phyloP scores from a whole-genome alignment of 1,284 basidiomycete genomes.

The Boletus mariae region DNA sequence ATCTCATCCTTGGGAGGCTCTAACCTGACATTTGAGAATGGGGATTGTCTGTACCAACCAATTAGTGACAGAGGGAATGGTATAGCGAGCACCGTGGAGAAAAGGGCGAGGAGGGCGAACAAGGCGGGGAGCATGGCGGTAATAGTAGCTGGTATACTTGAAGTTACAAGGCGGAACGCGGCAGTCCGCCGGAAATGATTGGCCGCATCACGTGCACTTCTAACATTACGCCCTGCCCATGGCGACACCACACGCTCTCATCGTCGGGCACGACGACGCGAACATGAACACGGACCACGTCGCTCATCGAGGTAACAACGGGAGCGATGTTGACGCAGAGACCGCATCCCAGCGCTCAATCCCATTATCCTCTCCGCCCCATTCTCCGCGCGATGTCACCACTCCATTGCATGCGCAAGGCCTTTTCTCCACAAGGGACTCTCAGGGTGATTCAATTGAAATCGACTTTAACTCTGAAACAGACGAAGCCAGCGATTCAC shows the following conservation, averaged over 20 bases:
- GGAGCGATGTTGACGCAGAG: constrained; percentile 54
- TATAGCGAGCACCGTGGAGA: constrained; percentile 15
- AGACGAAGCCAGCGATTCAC: constrained; percentile 49
- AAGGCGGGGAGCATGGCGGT: constrained; percentile 14
- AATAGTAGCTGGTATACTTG: neutral
- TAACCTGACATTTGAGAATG: constrained; percentile 9
- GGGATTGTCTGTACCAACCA: constrained; percentile 13
- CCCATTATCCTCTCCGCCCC: constrained; percentile 60
- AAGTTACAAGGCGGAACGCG: neutral
- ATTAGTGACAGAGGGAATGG: constrained; percentile 18
- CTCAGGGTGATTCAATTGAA: constrained; percentile 45
- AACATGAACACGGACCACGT: constrained; percentile 1
- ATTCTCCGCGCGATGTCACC: constrained; percentile 40
- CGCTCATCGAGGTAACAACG: constrained; percentile 13
- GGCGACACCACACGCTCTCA: constrained; percentile 14
- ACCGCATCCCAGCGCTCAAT: constrained; percentile 80
- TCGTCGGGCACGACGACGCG: constrained; percentile 3
- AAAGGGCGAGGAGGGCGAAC: constrained; percentile 13
- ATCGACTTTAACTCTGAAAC: constrained; percentile 52
- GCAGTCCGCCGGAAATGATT: neutral
- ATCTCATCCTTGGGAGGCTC: constrained; percentile 18
- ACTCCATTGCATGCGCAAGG: constrained; percentile 35
- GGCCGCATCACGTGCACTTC: constrained; percentile 18
- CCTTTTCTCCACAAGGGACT: constrained; percentile 42
- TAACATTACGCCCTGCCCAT: constrained; percentile 6